These are phyloP conservation scores for Fusarium oxysporum DNA, from an alignment of 2,329 filamentous ascomycete species.

Conservation along the genomic window DNA sequence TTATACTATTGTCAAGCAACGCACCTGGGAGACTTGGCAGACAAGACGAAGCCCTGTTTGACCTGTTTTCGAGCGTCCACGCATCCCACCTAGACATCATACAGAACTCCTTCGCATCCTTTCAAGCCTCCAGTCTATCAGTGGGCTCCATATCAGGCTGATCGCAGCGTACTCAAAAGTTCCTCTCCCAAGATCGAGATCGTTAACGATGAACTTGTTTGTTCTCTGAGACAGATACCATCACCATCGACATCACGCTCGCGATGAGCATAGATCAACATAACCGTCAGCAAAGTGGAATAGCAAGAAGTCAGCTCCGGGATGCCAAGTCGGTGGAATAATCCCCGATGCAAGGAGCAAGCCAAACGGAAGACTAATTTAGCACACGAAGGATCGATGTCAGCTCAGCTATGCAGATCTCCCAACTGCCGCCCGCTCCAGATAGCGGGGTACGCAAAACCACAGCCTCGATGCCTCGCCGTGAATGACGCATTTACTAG, in stretches of 20 bases:
- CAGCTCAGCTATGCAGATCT: background rate
- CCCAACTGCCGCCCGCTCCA: background rate
- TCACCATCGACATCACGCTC: background rate
- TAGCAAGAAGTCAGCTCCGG: accelerated
- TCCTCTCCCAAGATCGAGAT: background rate
- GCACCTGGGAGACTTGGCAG: accelerated
- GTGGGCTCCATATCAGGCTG: accelerated
- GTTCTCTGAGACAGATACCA: accelerated
- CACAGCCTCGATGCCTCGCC: background rate
- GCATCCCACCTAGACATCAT: accelerated
- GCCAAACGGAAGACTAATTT: background rate
- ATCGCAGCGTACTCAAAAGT: accelerated
- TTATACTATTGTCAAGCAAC: accelerated
- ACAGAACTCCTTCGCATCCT: accelerated
- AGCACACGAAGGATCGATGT: background rate
- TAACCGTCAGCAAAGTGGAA: background rate
- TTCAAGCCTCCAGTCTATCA: accelerated
- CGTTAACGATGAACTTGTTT: accelerated
- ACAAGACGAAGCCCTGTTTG: background rate
- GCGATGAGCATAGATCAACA: background rate
- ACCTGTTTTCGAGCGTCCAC: accelerated
- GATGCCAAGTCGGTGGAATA: background rate
- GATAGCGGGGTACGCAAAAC: background rate
- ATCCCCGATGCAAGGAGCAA: background rate
- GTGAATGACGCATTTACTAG: background rate